Base-by-base conservation (phyloP, 306 rosid genomes). In the Vigna trinervia region DNA sequence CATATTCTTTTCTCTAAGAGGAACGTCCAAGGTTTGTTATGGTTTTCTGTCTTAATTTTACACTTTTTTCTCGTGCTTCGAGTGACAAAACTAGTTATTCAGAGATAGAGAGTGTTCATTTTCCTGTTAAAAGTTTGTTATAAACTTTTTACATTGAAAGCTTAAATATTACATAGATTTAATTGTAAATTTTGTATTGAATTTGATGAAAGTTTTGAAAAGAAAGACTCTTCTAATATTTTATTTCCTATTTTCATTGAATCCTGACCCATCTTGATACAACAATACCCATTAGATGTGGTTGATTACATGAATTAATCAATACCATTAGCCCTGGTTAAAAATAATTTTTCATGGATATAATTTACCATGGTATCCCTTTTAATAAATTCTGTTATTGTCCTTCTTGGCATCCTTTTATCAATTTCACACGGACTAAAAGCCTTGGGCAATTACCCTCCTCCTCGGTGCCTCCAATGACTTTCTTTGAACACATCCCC, bases 1-100 rank as follows among this genome's bases (percentile, higher is more conserved):
- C 59, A 28, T 92, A 70, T 95, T 95, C 86, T 95, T 92, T 69
- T 78, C 99, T 69, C 97, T 88, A 74, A 93, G 97, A 78, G 92
- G 97, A 86, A 90, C 97, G 15, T 60, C 97, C 22, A 95, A 90
- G 99, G 97, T 95, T 84, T 82, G 96, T 80, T 17, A 47, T 19
- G 69, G 69, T 59, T 23, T 65, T 30, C 22, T 38, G 9, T 54
- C 54, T 82, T 78, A 47, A 65, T 43, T 54, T 75, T 59, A 34
- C 53, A 61, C 50, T 57, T 71, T 23, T 56, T 14, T 64, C 57
- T 78, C 15, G n/a, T 52, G 28, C 77, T 57, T 70, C 4, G 4
- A 47, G 47, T 54, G 28, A 62, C 48, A 19, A 52, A 65, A 45
- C 46, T 71, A 19, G 20, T 66, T 80, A 39, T 17, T 53, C 51